Evolutionary conservation across 2,329 filamentous ascomycete species (phyloP).

Genomic region (Onygena corvina): DNA sequence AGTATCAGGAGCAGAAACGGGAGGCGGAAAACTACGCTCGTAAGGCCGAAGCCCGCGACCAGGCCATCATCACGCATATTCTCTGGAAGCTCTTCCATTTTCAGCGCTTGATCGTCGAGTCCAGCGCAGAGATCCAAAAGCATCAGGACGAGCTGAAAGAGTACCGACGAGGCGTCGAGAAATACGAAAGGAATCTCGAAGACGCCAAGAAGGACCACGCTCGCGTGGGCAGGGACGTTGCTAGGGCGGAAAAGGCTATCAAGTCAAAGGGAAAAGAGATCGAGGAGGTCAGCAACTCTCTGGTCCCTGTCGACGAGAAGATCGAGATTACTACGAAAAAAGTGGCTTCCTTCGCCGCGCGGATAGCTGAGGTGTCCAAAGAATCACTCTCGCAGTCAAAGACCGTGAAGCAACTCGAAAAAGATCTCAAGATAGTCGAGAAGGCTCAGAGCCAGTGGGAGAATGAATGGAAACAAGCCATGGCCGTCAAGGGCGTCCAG

Average conservation of each 20-base stretch:
- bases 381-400: conserved; percentile 62
- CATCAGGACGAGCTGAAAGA: conserved; percentile 94
- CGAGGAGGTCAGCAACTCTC: conserved; percentile 69
- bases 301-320: conserved; percentile 88
- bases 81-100: conserved; percentile 96
- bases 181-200: conserved; percentile 68
- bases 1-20: conserved; percentile 91
- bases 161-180: conserved; percentile 73
- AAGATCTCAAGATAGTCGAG: conserved; percentile 70
- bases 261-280: conserved; percentile 75
- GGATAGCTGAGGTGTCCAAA: conserved; percentile 58
- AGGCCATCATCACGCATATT: conserved; percentile 83
- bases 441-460: conserved; percentile 85
- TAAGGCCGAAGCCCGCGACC: conserved; percentile 80
- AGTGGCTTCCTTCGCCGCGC: conserved; percentile 53
- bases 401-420: conserved; percentile 61
- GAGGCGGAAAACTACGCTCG: conserved; percentile 88
- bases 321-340: conserved; percentile 65
- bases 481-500: conserved; percentile 76
- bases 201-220: conserved; percentile 73
- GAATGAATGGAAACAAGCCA: conserved; percentile 68
- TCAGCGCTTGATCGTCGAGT: conserved; percentile 84
- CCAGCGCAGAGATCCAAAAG: conserved; percentile 76
- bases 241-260: conserved; percentile 73
- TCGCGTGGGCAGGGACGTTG: conserved; percentile 61